phyloP scores from a whole-genome alignment of 179 eudicot species.

The Patellifolia procumbens region DNA sequence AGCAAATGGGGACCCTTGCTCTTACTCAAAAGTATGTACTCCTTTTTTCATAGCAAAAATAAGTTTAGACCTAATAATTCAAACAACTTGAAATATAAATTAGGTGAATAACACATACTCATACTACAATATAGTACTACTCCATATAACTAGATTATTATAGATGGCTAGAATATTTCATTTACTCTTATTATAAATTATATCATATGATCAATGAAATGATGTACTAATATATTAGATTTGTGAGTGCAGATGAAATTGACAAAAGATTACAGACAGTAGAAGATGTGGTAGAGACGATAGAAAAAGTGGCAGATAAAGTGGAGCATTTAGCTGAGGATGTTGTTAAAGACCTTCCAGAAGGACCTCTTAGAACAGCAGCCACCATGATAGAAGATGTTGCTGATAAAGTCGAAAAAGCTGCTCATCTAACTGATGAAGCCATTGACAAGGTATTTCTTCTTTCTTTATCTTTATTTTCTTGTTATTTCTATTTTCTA shows the following conservation, averaged over 20 bases:
- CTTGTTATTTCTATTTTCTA: not conserved
- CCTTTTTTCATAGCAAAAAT: not conserved
- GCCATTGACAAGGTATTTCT: slow-evolving; percentile 48
- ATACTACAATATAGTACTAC: no score
- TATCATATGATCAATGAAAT: no score
- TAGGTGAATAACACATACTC: no score
- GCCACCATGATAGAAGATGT: slow-evolving; percentile 27
- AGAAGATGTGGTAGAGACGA: slow-evolving; percentile 30
- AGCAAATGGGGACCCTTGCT: slow-evolving; percentile 50
- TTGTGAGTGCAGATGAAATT: slow-evolving; percentile 16
- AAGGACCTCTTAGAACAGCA: slow-evolving; percentile 30
- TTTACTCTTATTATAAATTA: no score
- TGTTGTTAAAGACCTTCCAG: slow-evolving; percentile 38
- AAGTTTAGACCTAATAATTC: no score
- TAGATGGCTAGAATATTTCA: no score
- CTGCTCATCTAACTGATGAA: slow-evolving; percentile 39
- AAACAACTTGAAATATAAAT: no score
- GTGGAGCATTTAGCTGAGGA: slow-evolving; percentile 50
- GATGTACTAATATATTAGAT: not conserved
- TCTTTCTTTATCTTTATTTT: not conserved
- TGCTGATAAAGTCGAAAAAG: slow-evolving; percentile 32
- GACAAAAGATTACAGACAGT: slow-evolving; percentile 35
- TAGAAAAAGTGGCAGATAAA: slow-evolving; percentile 46
- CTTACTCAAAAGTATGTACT: slow-evolving; percentile 42
- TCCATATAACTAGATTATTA: not conserved